These are phyloP conservation scores for Phaseolus coccineus DNA, from an alignment of 331 rosid species.

Conservation along the genomic window DNA sequence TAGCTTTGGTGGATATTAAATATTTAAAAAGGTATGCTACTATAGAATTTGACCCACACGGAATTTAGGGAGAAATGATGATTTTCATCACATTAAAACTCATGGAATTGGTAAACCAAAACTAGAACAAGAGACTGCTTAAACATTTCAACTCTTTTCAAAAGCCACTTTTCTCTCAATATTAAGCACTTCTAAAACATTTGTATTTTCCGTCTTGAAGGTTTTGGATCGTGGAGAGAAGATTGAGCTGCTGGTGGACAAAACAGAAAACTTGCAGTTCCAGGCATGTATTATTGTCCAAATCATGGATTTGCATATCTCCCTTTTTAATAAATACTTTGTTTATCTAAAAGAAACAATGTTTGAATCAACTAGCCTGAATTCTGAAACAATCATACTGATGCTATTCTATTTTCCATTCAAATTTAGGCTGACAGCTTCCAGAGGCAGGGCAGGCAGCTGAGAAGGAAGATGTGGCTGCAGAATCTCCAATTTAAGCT, in stretches of 20 bases:
- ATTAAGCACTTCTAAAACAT: constrained; percentile 3
- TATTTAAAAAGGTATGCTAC: not conserved
- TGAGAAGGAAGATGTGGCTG: constrained; percentile 96
- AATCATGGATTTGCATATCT: not conserved
- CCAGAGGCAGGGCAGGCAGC: constrained; percentile 97
- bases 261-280: constrained; percentile 93
- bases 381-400: not conserved
- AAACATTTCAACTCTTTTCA: not conserved
- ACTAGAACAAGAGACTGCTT: not conserved
- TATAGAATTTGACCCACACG: not conserved
- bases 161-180: constrained; percentile 13
- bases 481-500: constrained; percentile 93
- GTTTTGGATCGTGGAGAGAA: constrained; percentile 99
- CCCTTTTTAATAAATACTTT: not conserved
- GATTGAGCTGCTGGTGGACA: constrained; percentile 95
- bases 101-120: constrained; percentile 15
- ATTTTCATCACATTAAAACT: constrained; percentile 14
- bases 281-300: constrained; percentile 63
- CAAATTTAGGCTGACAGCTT: constrained; percentile 92
- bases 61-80: not conserved
- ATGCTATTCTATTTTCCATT: constrained; percentile 22
- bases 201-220: constrained; percentile 51
- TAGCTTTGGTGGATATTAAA: not conserved
- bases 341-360: not conserved
- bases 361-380: constrained; percentile 23